Evolutionary conservation across 306 rosid genomes (phyloP).

Genomic region (Citrullus colocynthis): DNA sequence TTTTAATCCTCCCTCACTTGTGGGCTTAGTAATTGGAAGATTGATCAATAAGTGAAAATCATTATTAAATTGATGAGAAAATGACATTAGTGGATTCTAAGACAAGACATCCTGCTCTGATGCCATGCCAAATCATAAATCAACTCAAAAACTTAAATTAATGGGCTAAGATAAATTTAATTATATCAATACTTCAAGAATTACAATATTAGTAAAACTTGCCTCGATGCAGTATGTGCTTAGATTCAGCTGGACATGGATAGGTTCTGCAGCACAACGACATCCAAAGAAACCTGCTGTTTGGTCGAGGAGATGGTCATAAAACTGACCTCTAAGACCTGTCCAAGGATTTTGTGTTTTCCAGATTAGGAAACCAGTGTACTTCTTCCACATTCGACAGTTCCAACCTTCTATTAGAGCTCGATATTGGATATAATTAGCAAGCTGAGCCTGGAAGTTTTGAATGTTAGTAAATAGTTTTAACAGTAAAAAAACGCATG

Average conservation of each 20-base stretch:
- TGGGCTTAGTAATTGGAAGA: too few species aligned
- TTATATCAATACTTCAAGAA: too few species aligned
- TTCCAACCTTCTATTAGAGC: conserved; percentile 93
- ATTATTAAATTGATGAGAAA: too few species aligned
- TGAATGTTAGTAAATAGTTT: conserved; percentile 9
- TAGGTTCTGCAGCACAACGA: conserved; percentile 77
- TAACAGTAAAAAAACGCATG: neutral
- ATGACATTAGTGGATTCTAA: too few species aligned
- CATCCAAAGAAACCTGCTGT: conserved; percentile 94
- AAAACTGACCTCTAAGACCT: conserved; percentile 92
- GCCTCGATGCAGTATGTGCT: conserved; percentile 67
- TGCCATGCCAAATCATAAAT: too few species aligned
- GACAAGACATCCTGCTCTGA: too few species aligned
- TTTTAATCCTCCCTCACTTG: too few species aligned
- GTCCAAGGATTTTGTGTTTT: conserved; percentile 98
- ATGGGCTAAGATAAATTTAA: too few species aligned
- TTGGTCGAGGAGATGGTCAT: conserved; percentile 91
- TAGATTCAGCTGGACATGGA: conserved; percentile 87
- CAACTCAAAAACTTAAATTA: too few species aligned
- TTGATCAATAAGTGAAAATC: too few species aligned
- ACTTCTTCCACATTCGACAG: conserved; percentile 86
- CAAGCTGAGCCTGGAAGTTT: conserved; percentile 76
- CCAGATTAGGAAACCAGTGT: conserved; percentile 89
- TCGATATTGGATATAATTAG: conserved; percentile 74
- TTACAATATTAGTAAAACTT: neutral